phyloP scores from a whole-genome alignment of 257 asterid genomes.

The Solanum corneliomulleri region DNA sequence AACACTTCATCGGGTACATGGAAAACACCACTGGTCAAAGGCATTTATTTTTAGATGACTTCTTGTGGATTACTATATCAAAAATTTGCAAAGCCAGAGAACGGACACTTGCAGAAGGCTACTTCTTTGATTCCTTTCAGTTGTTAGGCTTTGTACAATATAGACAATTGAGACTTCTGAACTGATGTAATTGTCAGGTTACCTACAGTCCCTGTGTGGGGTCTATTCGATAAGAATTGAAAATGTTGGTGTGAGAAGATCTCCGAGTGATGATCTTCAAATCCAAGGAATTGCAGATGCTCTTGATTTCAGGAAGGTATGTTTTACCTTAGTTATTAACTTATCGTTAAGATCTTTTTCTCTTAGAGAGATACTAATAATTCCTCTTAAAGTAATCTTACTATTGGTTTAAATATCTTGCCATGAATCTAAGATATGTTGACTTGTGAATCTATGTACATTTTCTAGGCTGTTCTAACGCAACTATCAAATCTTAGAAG shows the following conservation, averaged over 20 bases:
- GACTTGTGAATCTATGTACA: neutral
- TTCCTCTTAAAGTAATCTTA: neutral
- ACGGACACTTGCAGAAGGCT: neutral
- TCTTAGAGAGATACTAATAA: neutral
- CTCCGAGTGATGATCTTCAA: constrained; percentile 61
- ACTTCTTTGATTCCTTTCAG: neutral
- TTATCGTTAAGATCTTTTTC: neutral
- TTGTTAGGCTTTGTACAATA: neutral
- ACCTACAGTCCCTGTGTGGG: constrained; percentile 52
- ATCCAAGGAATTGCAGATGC: constrained; percentile 63
- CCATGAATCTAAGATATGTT: neutral
- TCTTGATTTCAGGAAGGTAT: constrained; percentile 61
- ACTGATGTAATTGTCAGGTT: constrained; percentile 30
- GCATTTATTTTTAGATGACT: neutral
- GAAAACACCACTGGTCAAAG: neutral
- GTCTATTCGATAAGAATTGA: constrained; percentile 62
- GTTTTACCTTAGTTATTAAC: neutral
- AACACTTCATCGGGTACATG: neutral
- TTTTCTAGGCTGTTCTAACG: constrained; percentile 54
- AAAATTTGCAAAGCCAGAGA: neutral
- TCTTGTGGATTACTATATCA: neutral
- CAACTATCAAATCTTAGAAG: constrained; percentile 39
- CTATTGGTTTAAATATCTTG: neutral
- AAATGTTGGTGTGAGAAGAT: constrained; percentile 63
- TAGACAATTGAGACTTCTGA: neutral